Conservation (phyloP, 257 asterid species). For the Solanum verrucosum region DNA sequence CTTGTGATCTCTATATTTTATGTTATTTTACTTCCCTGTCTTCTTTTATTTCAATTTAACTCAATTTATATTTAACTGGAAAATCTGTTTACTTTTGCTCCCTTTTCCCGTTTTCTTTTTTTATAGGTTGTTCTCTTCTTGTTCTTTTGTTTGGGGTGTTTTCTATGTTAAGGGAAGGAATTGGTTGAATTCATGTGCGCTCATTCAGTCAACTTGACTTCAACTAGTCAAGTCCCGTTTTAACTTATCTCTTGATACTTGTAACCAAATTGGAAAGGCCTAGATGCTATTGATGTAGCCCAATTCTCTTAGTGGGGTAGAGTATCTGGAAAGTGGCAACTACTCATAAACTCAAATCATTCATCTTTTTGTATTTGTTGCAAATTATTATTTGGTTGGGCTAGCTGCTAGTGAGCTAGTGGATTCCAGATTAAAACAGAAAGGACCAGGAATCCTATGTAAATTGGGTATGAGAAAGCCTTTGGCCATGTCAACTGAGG, state of each 20-base stretch:
- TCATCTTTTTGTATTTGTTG: not conserved
- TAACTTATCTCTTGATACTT: not conserved
- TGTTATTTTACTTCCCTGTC: not conserved
- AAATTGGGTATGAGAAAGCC: not conserved
- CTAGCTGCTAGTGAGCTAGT: not conserved
- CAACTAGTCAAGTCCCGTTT: not conserved
- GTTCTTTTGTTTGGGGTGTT: not conserved
- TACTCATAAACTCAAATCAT: not conserved
- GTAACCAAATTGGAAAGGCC: not conserved
- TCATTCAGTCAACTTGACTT: not conserved
- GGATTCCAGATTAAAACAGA: not conserved
- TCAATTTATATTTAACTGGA: not conserved
- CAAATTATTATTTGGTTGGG: not conserved
- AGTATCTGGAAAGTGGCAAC: not conserved
- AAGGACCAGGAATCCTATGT: not conserved
- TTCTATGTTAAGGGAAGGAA: not conserved
- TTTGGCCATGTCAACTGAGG: not conserved
- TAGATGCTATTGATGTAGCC: not conserved
- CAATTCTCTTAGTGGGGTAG: not conserved
- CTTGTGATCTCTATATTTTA: slow-evolving; percentile 2
- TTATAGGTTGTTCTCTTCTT: not conserved
- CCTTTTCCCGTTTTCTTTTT: not conserved
- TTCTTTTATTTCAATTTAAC: not conserved
- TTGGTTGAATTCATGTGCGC: not conserved
- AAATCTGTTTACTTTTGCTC: not conserved